Conservation (phyloP, 176 grass and related monocot species). For the Paspalum vaginatum region DNA sequence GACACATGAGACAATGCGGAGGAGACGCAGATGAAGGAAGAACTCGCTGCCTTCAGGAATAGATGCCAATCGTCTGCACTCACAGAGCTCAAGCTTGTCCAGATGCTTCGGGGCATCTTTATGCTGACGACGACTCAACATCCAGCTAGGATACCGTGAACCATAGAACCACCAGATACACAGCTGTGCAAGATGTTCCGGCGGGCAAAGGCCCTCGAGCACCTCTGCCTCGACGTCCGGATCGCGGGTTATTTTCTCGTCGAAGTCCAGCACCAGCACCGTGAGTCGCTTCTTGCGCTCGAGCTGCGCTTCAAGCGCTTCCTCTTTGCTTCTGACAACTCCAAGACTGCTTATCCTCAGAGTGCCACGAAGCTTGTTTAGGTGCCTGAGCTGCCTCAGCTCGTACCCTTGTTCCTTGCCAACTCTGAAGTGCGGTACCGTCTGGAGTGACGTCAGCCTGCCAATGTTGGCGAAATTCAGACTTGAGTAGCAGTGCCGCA, state of each 20-base stretch:
- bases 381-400: neutral
- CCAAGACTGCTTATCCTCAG: neutral
- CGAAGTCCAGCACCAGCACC: neutral
- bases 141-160: constrained; percentile 27
- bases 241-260: neutral
- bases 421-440: neutral
- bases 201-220: constrained; percentile 42
- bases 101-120: neutral
- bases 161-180: neutral
- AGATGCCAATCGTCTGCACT: neutral
- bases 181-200: neutral
- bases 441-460: constrained; percentile 15
- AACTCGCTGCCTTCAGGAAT: neutral
- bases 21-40: neutral
- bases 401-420: neutral
- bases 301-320: neutral
- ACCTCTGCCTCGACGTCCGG: neutral
- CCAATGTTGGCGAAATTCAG: neutral
- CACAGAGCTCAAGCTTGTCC: neutral
- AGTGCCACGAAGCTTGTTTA: neutral
- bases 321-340: neutral
- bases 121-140: neutral
- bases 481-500: neutral
- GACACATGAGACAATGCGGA: neutral
- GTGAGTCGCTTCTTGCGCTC: neutral